These are phyloP conservation scores for Cylindrodendrum hubeiense DNA, from an alignment of 2,329 filamentous ascomycete genomes.

Conservation along the genomic window DNA sequence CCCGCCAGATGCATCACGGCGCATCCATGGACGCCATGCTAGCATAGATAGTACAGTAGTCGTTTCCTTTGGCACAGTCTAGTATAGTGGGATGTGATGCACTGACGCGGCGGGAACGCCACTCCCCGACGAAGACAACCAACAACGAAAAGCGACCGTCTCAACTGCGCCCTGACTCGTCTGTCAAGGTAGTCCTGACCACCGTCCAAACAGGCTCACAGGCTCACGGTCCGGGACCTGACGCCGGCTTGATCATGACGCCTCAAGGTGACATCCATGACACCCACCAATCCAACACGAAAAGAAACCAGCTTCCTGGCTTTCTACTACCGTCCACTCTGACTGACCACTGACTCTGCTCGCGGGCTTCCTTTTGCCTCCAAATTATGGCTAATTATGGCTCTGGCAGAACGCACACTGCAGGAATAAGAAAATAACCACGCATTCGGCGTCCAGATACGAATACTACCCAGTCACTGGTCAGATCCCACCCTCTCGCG, in stretches of 20 bases:
- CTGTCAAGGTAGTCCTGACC: background rate
- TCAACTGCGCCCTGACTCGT: background rate
- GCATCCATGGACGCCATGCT: background rate
- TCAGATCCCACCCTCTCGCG: background rate
- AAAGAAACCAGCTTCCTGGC: background rate
- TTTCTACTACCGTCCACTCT: too few relatives aligned
- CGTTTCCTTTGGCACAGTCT: background rate
- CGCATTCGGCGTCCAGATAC: background rate
- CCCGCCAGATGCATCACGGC: background rate
- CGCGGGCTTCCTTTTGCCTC: background rate
- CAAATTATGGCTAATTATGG: background rate
- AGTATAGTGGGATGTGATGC: constrained; percentile 4
- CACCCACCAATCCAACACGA: background rate
- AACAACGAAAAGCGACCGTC: background rate
- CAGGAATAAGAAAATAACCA: background rate
- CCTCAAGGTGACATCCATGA: background rate
- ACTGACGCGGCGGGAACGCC: constrained; percentile 16
- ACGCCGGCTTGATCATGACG: background rate
- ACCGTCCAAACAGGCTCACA: background rate
- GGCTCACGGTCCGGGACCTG: background rate
- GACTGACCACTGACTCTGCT: background rate
- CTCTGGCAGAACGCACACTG: background rate
- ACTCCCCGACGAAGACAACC: background rate
- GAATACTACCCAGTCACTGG: background rate
- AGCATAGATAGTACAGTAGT: background rate